Evolutionary conservation across 2,329 filamentous ascomycete genomes (phyloP), one percentile per base, ranked within the genome.

Genomic region (Annulohypoxylon truncatum): DNA sequence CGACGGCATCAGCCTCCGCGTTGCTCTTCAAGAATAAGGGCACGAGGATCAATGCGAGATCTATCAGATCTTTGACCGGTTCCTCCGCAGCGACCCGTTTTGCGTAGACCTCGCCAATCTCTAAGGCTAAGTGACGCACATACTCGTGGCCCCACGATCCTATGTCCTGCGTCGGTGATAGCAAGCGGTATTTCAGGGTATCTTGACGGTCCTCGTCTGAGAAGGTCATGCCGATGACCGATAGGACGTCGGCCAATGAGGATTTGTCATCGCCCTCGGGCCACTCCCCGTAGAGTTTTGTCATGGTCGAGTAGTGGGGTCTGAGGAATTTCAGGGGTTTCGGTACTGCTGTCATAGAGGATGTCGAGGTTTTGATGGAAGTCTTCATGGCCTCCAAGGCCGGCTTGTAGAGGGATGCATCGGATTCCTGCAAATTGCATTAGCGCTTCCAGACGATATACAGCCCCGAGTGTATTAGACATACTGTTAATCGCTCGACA

Each of bases 91-190:
- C 91, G 79, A 97, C 83, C 72, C 95, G 89, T 80, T 94, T 94
- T 77, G 89, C 92, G 77, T 96, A 97, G 70, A 98, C 95, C 80
- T 97, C 91, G 60, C 96, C 96, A 71, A 99, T 96, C 82, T 99
- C 95, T 66, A 99, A 84, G 24, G 96, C 95, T 71, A 99, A 85
- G 82, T 99, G 96, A 68, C 96, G 89, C 77, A 96, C 94, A 79
- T 99, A 99, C 85, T 99, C 96, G 79, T 99, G 96, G 64, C 96
- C 96, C 96, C 96, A 99, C 4, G 95, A 97, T 61, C 90, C 92
- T 76, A 99, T 93, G 79, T 99, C 96, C 78, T 94, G 90, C 38
- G 94, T 92, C 28, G 94, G 94, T 33, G 95, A 91, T 66, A 97
- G 86, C 54, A 99, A 86, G 71, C 96, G 90, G 83, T 96, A 99